Evolutionary conservation across 1,139 yeast species (phyloP).

Genomic region (Suhomyces coccinellae): DNA sequence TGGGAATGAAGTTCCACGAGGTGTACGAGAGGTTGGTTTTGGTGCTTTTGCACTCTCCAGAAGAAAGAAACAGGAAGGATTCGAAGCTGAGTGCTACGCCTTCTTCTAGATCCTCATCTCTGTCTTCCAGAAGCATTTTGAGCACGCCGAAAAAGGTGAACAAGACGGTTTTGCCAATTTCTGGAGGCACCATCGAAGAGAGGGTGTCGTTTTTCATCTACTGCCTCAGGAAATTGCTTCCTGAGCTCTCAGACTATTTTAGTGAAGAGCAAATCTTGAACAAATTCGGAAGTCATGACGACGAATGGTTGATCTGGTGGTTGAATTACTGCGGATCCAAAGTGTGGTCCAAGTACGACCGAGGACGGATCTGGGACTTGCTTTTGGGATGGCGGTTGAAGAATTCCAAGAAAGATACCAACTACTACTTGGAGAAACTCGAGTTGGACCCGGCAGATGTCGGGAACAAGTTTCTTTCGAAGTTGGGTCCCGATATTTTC

Average conservation of each 20-base stretch:
- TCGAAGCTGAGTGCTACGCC: neutral
- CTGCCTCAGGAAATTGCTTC: conserved; percentile 61
- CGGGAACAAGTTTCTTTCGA: conserved; percentile 22
- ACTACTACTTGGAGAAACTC: conserved; percentile 37
- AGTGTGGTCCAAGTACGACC: conserved; percentile 76
- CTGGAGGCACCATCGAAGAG: conserved; percentile 70
- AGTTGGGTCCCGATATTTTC: conserved; percentile 47
- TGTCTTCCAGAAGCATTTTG: conserved; percentile 5
- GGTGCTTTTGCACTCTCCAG: conserved; percentile 74
- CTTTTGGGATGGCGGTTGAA: conserved; percentile 75
- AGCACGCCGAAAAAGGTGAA: conserved; percentile 23
- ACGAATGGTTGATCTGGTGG: conserved; percentile 96
- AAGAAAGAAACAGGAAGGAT: conserved; percentile 23
- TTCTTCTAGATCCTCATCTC: conserved; percentile 7
- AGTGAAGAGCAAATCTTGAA: conserved; percentile 78
- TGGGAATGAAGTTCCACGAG: conserved; percentile 57
- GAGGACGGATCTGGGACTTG: conserved; percentile 90
- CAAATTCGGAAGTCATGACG: conserved; percentile 64
- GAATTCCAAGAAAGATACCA: conserved; percentile 33
- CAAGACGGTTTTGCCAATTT: conserved; percentile 46
- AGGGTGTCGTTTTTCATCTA: conserved; percentile 73
- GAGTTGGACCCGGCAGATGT: conserved; percentile 23
- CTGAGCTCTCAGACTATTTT: conserved; percentile 75
- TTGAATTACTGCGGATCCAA: conserved; percentile 88
- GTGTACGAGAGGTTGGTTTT: conserved; percentile 75